Evolutionary conservation across 1,284 basidiomycete genomes (phyloP), one percentile per base, ranked within the genome.

Genomic region (Volvariella surrecta): DNA sequence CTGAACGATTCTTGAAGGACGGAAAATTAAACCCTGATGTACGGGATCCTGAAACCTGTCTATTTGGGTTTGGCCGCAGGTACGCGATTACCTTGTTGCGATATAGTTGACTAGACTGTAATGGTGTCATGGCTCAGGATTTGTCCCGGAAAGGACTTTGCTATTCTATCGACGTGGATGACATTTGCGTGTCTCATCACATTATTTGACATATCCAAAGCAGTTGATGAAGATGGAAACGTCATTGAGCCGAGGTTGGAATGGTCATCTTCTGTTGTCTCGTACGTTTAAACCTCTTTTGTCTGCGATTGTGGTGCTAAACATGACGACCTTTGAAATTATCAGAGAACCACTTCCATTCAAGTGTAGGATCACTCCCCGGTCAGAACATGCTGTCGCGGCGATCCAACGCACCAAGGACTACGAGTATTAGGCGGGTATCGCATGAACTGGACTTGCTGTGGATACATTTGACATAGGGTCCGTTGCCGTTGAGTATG

Each of bases 91-190:
- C 9, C 30, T 9, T 31, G 30, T 15, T 31, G 30, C 15, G n/a
- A n/a, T n/a, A n/a, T n/a, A n/a, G n/a, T n/a, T n/a, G n/a, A n/a
- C n/a, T n/a, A n/a, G n/a, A n/a, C n/a, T n/a, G n/a, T n/a, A n/a
- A n/a, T n/a, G n/a, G 9, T 15, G 9, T 31, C n/a, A n/a, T n/a
- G n/a, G 9, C 30, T 31, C 15, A 60, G 62, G n/a, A 58, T 67
- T 22, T 70, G 68, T 44, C 63, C 67, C 4, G 68, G 67, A 7
- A 52, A 58, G 15, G 55, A 64, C 45, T 54, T 71, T 38, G 67
- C 67, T 0, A 48, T 52, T 24, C 55, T 59, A 2, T 54, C 63
- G 8, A 42, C 68, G 16, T 71, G 63, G 62, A 60, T 71, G 32
- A 55, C 60, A 2, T 47, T 66, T 11, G 66, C 64, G 0, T 66